Conservation (phyloP, 768 basidiomycete species). For the Vishniacozyma victoriae region DNA sequence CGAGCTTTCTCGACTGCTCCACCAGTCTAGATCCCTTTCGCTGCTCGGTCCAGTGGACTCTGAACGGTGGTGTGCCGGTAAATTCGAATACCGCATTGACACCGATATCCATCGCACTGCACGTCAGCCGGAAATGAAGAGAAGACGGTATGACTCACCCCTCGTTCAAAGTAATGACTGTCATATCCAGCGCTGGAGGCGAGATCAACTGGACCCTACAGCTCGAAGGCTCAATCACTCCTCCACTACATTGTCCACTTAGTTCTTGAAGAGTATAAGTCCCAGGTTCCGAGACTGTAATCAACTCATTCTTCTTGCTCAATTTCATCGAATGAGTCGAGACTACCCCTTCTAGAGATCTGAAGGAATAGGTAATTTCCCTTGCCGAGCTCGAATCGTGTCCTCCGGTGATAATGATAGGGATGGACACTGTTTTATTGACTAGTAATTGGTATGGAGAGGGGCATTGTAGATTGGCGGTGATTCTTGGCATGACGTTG, state of each 20-base stretch:
- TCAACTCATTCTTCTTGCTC: slow-evolving; percentile 39
- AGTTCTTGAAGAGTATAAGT: slow-evolving; percentile 68
- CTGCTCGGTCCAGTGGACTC: slow-evolving; percentile 69
- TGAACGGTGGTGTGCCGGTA: slow-evolving; percentile 83
- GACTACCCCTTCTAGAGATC: slow-evolving; percentile 55
- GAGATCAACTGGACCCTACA: slow-evolving; percentile 61
- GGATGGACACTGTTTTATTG: slow-evolving; percentile 59
- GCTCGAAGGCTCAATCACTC: slow-evolving; percentile 73
- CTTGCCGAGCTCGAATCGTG: slow-evolving; percentile 49
- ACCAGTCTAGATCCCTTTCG: slow-evolving; percentile 53
- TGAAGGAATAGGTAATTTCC: slow-evolving; percentile 59
- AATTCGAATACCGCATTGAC: slow-evolving; percentile 80
- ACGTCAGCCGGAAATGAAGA: neutral
- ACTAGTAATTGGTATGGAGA: slow-evolving; percentile 62
- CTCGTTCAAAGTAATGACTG: slow-evolving; percentile 84
- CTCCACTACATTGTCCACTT: slow-evolving; percentile 72
- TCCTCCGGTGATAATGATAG: slow-evolving; percentile 57
- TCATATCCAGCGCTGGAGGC: slow-evolving; percentile 72
- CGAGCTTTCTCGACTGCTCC: slow-evolving; percentile 52
- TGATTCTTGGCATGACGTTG: slow-evolving; percentile 65
- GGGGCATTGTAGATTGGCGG: slow-evolving; percentile 60
- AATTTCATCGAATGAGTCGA: slow-evolving; percentile 64
- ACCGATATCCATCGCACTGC: slow-evolving; percentile 65
- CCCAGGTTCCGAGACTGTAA: slow-evolving; percentile 57
- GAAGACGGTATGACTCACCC: slow-evolving; percentile 54